Evolutionary conservation across 1,139 yeast species (phyloP), one percentile per base, ranked within the genome.

Genomic region (Kodamaea derodonti): DNA sequence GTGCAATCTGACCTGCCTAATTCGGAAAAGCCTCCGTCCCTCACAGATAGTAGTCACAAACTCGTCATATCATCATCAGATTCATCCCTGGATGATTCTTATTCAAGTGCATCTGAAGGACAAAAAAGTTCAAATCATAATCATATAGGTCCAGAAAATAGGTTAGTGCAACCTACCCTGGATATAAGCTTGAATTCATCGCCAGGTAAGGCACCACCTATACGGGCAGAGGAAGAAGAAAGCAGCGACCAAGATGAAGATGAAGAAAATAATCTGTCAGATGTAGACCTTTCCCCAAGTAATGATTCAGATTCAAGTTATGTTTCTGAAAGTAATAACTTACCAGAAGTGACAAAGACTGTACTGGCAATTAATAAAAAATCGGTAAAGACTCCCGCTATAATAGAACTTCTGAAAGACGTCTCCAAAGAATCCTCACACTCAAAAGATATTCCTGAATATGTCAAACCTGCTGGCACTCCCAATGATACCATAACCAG

Each of bases 1-100:
- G 24, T 45, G 6, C 46, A 42, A 12, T 20, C 34, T 23, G 45
- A 40, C n/a, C n/a, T n/a, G n/a, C n/a, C n/a, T n/a, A 9, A 7
- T 7, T 6, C 9, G 6, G 22, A 7, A 9, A 9, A 18, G 9
- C 22, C 22, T 18, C 22, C 22, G 9, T 6, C 9, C 9, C 6
- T 18, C 6, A 7, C 6, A 7, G 9, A 9, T 7, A 18, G 9
- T 9, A n/a, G n/a, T n/a, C n/a, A n/a, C n/a, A n/a, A n/a, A n/a
- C n/a, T n/a, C n/a, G n/a, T n/a, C n/a, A 18, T 18, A 7, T 18
- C 22, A 18, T 6, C 6, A 18, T 18, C 22, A 18, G 22, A 18
- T 18, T 6, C 6, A 18, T 18, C 22, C 9, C 11, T 12, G 18
- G 14, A 28, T 12, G 32, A 29, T 12, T 2, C 11, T n/a, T 10